phyloP scores from a whole-genome alignment of 345 rosid species.

The Gynandropsis gynandra region DNA sequence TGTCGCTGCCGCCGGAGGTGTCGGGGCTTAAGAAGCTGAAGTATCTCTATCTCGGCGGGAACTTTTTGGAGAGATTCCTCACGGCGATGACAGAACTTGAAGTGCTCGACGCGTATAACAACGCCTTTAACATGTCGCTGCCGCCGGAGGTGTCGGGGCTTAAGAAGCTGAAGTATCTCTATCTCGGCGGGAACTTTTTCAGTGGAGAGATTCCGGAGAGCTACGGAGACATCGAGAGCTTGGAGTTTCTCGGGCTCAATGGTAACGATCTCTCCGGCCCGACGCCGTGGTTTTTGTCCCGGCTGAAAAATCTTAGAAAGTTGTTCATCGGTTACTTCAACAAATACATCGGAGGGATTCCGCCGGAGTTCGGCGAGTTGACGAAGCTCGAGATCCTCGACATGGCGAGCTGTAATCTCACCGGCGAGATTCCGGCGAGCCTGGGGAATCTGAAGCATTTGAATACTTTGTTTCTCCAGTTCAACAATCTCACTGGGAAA shows the following conservation, averaged over 20 bases:
- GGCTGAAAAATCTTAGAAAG: constrained; percentile 46
- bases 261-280: constrained; percentile 47
- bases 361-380: constrained; percentile 63
- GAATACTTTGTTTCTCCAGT: constrained; percentile 61
- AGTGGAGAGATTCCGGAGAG: constrained; percentile 87
- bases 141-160: constrained; percentile 45
- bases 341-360: constrained; percentile 52
- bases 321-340: constrained; percentile 60
- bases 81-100: constrained; percentile 47
- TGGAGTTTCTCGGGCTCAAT: constrained; percentile 61
- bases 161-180: constrained; percentile 48
- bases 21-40: constrained; percentile 42
- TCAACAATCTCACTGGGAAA: constrained; percentile 57
- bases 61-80: constrained; percentile 76
- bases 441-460: constrained; percentile 49
- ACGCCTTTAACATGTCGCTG: constrained; percentile 50
- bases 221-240: no score
- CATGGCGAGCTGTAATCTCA: constrained; percentile 57
- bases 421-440: constrained; percentile 67
- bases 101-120: constrained; percentile 58
- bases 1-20: constrained; percentile 47
- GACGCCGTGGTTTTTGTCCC: constrained; percentile 49
- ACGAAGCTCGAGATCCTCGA: constrained; percentile 50
- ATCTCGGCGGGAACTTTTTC: constrained; percentile 71
- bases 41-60: constrained; percentile 61